A percentile compares a stretch with the other conserved stretches of the same genome.
Evolutionary conservation across 179 eudicot genomes (phyloP).

Genomic region (Drosera spatulata): DNA sequence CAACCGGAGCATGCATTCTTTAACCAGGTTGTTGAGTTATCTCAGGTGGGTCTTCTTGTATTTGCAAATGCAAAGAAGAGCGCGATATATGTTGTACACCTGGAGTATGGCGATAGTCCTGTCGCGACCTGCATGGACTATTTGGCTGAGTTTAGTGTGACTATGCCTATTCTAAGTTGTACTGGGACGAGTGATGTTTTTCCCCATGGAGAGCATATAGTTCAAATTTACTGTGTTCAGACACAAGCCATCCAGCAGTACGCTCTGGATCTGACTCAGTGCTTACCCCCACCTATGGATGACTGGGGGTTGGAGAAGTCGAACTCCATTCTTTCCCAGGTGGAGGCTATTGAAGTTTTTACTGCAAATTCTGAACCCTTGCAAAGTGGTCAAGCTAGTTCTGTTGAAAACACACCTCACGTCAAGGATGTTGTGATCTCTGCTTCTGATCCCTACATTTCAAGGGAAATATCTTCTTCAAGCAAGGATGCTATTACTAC

Average conservation of each 20-base stretch:
- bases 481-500: constrained; percentile 32
- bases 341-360: constrained; percentile 37
- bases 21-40: constrained; percentile 84
- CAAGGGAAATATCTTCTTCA: constrained; percentile 27
- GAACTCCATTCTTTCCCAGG: constrained; percentile 53
- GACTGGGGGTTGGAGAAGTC: constrained; percentile 45
- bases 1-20: constrained; percentile 71
- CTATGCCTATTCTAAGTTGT: constrained; percentile 96
- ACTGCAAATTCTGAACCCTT: constrained; percentile 31
- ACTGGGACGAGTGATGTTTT: constrained; percentile 78
- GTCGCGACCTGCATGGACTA: constrained; percentile 85
- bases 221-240: constrained; percentile 96
- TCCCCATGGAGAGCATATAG: constrained; percentile 73
- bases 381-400: constrained; percentile 17
- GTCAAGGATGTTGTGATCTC: constrained; percentile 33
- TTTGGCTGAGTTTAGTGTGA: constrained; percentile 88
- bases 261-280: constrained; percentile 81
- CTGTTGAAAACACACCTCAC: constrained; percentile 30
- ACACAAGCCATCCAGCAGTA: constrained; percentile 99
- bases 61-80: constrained; percentile 94
- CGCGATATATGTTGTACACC: constrained; percentile 89
- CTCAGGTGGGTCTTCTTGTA: constrained; percentile 80
- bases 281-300: constrained; percentile 88
- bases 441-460: constrained; percentile 28
- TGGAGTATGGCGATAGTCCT: constrained; percentile 81